Percentiles rank a stretch among this genome's conserved stretches.
These are phyloP conservation scores for Plasmodium ovale DNA, from an alignment of 169 alveolate genomes.

Conservation along the genomic window DNA sequence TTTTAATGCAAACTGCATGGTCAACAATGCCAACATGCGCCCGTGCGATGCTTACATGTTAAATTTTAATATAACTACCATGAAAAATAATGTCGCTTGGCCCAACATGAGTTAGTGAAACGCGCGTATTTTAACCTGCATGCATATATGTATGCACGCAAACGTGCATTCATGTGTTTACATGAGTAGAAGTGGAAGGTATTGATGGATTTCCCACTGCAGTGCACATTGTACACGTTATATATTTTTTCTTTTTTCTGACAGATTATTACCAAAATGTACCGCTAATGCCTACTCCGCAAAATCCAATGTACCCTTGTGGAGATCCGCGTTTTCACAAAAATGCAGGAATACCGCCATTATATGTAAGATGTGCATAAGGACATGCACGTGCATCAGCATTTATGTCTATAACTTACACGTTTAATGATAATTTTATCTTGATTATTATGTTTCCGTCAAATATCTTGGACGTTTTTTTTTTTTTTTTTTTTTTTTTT, in stretches of 20 bases:
- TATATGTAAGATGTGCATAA: conserved; percentile 32
- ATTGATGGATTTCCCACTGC: too few species aligned
- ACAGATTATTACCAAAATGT: conserved; percentile 46
- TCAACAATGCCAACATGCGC: conserved; percentile 32
- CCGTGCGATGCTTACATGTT: conserved; percentile 45
- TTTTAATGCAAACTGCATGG: conserved; percentile 4
- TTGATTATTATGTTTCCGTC: background rate
- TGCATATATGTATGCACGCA: background rate
- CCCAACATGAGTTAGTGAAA: conserved; percentile 51
- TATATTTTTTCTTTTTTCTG: background rate
- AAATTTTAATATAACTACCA: conserved; percentile 32
- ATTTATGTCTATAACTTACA: background rate
- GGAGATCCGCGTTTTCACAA: conserved; percentile 24
- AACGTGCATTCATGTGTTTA: background rate
- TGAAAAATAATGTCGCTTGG: conserved; percentile 38
- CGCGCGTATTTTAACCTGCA: background rate
- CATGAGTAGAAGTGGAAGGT: too few species aligned
- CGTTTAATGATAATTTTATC: background rate
- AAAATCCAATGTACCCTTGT: conserved; percentile 24
- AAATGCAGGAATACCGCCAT: conserved; percentile 36
- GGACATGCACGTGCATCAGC: too few species aligned
- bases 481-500: conserved; percentile 17
- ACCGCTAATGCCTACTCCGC: conserved; percentile 1
- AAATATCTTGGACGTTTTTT: background rate
- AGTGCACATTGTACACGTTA: too few species aligned